Conservation (phyloP, 78 protist species). For the Dictyostelium intermedium region DNA sequence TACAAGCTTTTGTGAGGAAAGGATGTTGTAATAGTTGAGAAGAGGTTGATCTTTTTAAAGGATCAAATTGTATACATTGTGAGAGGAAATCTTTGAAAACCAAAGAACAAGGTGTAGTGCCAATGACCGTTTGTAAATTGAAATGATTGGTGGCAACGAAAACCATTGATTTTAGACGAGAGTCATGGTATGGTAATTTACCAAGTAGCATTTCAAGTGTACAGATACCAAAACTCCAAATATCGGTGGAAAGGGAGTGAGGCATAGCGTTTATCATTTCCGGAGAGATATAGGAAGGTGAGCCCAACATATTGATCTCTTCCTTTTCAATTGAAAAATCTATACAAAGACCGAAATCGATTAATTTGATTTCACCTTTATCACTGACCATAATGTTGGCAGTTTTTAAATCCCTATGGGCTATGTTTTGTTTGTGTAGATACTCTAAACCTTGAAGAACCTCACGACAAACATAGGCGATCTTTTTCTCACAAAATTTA, state of each 20-base stretch:
- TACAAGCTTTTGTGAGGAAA: conserved; percentile 36
- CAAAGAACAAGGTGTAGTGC: conserved; percentile 13
- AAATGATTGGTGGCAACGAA: conserved; percentile 29
- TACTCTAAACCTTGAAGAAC: conserved; percentile 8
- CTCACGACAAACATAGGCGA: conserved; percentile 51
- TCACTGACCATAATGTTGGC: conserved; percentile 66
- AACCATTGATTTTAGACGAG: conserved; percentile 73
- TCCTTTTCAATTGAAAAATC: conserved; percentile 22
- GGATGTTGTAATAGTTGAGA: conserved; percentile 44
- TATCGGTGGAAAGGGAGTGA: conserved; percentile 46
- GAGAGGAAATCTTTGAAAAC: conserved; percentile 44
- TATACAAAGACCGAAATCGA: conserved; percentile 78
- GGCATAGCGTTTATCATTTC: conserved; percentile 56
- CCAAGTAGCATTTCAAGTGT: conserved; percentile 56
- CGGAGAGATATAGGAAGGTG: conserved; percentile 78
- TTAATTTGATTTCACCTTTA: conserved; percentile 73
- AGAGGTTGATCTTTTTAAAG: conserved; percentile 35
- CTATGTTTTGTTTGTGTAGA: conserved; percentile 15
- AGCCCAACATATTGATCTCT: conserved; percentile 50
- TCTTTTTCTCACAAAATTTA: conserved; percentile 40
- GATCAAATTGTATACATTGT: conserved; percentile 49
- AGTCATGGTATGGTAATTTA: conserved; percentile 53
- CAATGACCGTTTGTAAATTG: not conserved
- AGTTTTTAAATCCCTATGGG: conserved; percentile 77
- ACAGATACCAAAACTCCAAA: conserved; percentile 84